phyloP scores from a whole-genome alignment of 228 moss, liverwort and hornwort species.

The Sphagnum fallax region DNA sequence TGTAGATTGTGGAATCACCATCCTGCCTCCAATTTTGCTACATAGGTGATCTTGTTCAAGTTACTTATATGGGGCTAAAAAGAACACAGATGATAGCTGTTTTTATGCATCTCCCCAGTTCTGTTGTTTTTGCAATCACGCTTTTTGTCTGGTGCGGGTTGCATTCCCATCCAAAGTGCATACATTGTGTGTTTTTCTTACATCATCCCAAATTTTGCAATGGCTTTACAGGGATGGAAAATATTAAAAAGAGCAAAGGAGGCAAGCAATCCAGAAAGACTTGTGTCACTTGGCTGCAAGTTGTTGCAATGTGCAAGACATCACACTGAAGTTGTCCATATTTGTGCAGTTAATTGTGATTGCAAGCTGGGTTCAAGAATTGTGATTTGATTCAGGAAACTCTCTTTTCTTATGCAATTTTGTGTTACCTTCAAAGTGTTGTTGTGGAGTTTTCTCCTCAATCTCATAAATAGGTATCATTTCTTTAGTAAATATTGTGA shows the following conservation, averaged over 20 bases:
- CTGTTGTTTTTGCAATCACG: too few relatives aligned
- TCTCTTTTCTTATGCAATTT: neutral
- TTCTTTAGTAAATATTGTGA: too few relatives aligned
- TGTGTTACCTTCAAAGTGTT: neutral
- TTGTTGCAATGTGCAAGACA: slow-evolving; percentile 61
- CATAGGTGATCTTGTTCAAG: too few relatives aligned
- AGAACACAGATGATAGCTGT: too few relatives aligned
- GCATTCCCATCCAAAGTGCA: too few relatives aligned
- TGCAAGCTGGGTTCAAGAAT: slow-evolving; percentile 28
- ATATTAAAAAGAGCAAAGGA: slow-evolving; percentile 25
- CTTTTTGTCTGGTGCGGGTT: too few relatives aligned
- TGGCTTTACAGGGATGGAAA: slow-evolving; percentile 49
- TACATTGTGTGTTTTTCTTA: too few relatives aligned
- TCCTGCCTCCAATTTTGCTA: too few relatives aligned
- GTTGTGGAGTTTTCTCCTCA: neutral
- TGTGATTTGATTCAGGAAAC: neutral
- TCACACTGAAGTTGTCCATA: slow-evolving; percentile 38
- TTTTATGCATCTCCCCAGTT: too few relatives aligned
- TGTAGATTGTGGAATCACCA: too few relatives aligned
- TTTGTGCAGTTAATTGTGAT: slow-evolving; percentile 59
- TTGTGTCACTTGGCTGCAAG: slow-evolving; percentile 66
- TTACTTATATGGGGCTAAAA: too few relatives aligned
- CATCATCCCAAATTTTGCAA: neutral
- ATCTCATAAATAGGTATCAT: too few relatives aligned
- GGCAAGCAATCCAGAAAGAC: slow-evolving; percentile 17